These are phyloP conservation scores for Suhomyces vadensis DNA, from an alignment of 805 yeast genomes.

Conservation along the genomic window DNA sequence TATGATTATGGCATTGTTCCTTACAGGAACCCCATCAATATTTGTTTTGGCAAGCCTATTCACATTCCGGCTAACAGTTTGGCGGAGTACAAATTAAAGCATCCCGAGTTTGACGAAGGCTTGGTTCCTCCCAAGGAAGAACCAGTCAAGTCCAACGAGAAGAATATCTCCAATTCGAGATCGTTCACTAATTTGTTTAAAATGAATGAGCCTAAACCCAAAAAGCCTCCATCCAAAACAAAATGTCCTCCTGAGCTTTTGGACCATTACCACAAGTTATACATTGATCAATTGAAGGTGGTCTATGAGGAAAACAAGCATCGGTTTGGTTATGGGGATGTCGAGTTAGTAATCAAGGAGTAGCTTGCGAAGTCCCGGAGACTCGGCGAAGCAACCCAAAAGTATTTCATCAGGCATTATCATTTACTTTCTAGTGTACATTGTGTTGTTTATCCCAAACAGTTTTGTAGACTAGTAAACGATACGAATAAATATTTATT, in stretches of 20 bases:
- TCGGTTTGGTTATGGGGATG: constrained; percentile 52
- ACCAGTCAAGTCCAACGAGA: constrained; percentile 32
- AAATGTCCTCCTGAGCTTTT: constrained; percentile 46
- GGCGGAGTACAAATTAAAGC: constrained; percentile 30
- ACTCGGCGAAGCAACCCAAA: no score
- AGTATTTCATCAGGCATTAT: no score
- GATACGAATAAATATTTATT: no score
- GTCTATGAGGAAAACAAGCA: constrained; percentile 69
- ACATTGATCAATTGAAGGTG: constrained; percentile 60
- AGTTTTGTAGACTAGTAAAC: no score
- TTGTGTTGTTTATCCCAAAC: not conserved
- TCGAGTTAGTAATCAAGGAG: constrained; percentile 48
- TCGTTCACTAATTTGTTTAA: constrained; percentile 34
- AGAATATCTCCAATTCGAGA: constrained; percentile 26
- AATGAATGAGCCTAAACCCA: constrained; percentile 14
- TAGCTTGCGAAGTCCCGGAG: constrained; percentile 18
- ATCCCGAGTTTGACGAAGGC: constrained; percentile 28
- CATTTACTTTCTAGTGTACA: not conserved
- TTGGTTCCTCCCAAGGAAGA: not conserved
- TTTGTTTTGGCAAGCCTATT: constrained; percentile 74
- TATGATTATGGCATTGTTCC: constrained; percentile 92
- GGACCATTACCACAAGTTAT: constrained; percentile 69
- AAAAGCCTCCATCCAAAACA: constrained; percentile 20
- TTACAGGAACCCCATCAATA: constrained; percentile 72
- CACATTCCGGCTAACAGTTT: constrained; percentile 48